Evolutionary conservation across 805 yeast genomes (phyloP), one percentile per base, ranked within the genome.

Genomic region (Yueomyces sp.): DNA sequence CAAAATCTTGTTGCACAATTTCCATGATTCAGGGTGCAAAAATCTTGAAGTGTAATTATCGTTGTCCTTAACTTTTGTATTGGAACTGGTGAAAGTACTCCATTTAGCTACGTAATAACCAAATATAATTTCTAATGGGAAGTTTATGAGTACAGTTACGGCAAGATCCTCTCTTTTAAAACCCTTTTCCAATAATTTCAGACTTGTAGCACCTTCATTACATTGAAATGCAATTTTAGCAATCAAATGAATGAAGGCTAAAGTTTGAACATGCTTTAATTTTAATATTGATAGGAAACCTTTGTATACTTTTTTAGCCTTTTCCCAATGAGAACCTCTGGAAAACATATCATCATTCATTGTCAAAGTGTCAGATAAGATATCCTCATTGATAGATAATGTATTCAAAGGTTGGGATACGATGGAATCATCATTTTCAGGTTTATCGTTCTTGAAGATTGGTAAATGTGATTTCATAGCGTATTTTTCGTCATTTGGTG

Each of bases 81-180:
- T 39, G 30, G 36, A 32, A 34, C 30, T 47, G 1, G 48, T 28
- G 3, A 94, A 94, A 0, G 83, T 74, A 0, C 95, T 84, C 96
- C 96, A 86, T 53, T 86, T 77, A 4, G 95, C 98, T 1, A 94
- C 94, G 53, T 87, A 88, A 60, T 87, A 92, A 2, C 98, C 97
- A 64, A 92, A 90, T 3, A 90, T 64, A 59, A 92, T 82, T 59
- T 92, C 97, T 60, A 92, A 87, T 8, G 98, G 98, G 62, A 92
- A 92, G 60, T 92, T 96, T 41, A 92, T 85, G 40, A 92, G 64
- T 0, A 90, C 97, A 0, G 96, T 85, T 26, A 92, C 75, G 1
- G 97, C 94, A 37, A 92, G 66, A 57, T 92, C 97, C 60, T 92
- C 98, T 58, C 88, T 85, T 37, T 92, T 78, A 39, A 92, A 77